These are phyloP conservation scores for Sporothrix luriei DNA, from an alignment of 2,329 filamentous ascomycete species.

Conservation along the genomic window DNA sequence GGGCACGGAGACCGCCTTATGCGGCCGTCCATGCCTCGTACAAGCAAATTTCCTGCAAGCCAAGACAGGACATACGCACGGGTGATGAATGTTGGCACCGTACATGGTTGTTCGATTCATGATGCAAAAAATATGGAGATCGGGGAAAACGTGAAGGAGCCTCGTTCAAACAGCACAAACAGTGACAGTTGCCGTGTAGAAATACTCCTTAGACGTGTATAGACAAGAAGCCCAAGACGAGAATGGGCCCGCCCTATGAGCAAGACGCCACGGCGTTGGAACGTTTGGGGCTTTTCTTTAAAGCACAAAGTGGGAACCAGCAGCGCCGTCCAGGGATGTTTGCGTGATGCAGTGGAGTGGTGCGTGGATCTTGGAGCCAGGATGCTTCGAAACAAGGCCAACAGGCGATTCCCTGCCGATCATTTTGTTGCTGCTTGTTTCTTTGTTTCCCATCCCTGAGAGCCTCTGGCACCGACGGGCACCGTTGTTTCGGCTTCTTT, in stretches of 20 bases:
- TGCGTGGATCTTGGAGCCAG: too few relatives aligned
- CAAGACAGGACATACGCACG: neutral
- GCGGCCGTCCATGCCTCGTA: neutral
- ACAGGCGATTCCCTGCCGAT: neutral
- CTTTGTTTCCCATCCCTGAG: neutral
- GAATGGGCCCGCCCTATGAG: constrained; percentile 5
- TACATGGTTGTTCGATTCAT: too few relatives aligned
- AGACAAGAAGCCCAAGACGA: too few relatives aligned
- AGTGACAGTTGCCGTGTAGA: neutral
- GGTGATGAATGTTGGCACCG: constrained; percentile 2
- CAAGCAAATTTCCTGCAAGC: constrained; percentile 1
- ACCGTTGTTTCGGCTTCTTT: constrained; percentile 2
- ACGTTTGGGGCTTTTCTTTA: neutral
- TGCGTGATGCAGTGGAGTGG: constrained; percentile 3
- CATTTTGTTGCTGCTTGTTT: too few relatives aligned
- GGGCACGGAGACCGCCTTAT: neutral
- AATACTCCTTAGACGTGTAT: too few relatives aligned
- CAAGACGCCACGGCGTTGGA: constrained; percentile 19
- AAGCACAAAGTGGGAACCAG: neutral
- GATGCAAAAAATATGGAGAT: neutral
- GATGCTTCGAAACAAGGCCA: neutral
- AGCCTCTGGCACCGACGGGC: neutral
- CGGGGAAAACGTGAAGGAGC: neutral
- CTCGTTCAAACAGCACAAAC: neutral
- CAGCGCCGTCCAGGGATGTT: neutral